Percentiles rank a stretch among this genome's conserved stretches.
Conservation (phyloP, 1,284 basidiomycete genomes). For the Trichosporon inkin region DNA sequence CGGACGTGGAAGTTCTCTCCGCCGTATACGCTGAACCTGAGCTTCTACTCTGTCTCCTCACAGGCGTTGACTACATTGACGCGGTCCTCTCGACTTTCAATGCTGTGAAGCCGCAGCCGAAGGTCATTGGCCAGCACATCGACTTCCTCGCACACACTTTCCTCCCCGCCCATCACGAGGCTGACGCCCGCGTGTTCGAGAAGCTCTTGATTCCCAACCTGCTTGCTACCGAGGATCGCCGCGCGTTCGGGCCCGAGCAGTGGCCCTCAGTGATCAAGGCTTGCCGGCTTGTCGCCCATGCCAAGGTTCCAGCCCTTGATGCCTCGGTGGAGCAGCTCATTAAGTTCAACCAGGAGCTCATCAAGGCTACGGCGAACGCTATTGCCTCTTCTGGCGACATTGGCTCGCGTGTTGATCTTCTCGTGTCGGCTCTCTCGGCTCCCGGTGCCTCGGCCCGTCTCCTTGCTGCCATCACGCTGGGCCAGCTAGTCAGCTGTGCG, state of each 20-base stretch:
- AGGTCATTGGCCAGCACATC: conserved; percentile 58
- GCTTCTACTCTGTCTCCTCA: conserved; percentile 54
- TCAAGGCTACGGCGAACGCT: conserved; percentile 16
- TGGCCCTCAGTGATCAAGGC: conserved; percentile 53
- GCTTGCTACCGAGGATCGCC: conserved; percentile 65
- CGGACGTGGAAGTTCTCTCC: conserved; percentile 59
- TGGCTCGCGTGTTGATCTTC: conserved; percentile 18
- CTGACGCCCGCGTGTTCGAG: conserved; percentile 57
- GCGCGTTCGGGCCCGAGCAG: conserved; percentile 59
- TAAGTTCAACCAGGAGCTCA: conserved; percentile 19
- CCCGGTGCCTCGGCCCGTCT: conserved; percentile 12
- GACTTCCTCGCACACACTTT: conserved; percentile 61
- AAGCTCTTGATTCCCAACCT: conserved; percentile 66
- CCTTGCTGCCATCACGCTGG: conserved; percentile 19
- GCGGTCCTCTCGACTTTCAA: conserved; percentile 55
- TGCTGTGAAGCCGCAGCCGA: conserved; percentile 40
- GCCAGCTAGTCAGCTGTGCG: conserved; percentile 18
- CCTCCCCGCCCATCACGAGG: conserved; percentile 41
- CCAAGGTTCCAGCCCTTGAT: conserved; percentile 10
- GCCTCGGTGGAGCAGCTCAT: conserved; percentile 11
- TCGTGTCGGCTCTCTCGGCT: conserved; percentile 15
- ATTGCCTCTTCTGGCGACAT: conserved; percentile 21
- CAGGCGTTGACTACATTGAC: conserved; percentile 53
- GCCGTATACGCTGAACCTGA: conserved; percentile 60
- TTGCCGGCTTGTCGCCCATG: conserved; percentile 15